A percentile compares a stretch with the other conserved stretches of the same genome.
Evolutionary conservation across 345 rosid species (phyloP).

Genomic region (Eucalyptus pauciflora): DNA sequence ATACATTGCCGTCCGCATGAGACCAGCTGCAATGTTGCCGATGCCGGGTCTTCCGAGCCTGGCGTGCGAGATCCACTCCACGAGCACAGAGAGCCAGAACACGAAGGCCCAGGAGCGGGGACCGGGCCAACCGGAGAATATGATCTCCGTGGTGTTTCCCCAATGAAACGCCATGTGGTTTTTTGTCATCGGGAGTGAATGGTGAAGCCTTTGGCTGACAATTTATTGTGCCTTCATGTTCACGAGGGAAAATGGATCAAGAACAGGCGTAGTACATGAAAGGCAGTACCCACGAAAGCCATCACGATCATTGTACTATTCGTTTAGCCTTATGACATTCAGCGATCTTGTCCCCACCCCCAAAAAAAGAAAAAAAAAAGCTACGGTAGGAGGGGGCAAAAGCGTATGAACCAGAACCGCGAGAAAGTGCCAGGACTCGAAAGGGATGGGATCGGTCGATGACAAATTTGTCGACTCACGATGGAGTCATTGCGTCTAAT

Average conservation of each 20-base stretch:
- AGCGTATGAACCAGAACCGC: not conserved
- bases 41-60: not conserved
- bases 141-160: not conserved
- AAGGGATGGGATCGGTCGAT: not conserved
- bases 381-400: not conserved
- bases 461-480: not conserved
- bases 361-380: not conserved
- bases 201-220: not conserved
- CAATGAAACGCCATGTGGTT: not conserved
- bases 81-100: not conserved
- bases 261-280: not conserved
- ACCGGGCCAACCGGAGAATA: not conserved
- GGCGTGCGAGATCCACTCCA: not conserved
- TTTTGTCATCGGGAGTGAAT: not conserved
- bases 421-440: not conserved
- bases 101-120: not conserved
- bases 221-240: not conserved
- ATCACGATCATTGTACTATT: not conserved
- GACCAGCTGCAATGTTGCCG: not conserved
- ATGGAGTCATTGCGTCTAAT: not conserved
- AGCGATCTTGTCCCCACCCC: not conserved
- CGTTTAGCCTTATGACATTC: not conserved
- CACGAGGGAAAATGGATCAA: not conserved
- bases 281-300: not conserved
- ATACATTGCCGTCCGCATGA: constrained; percentile 7